Percentiles rank a stretch among this genome's conserved stretches.
Evolutionary conservation across 345 rosid genomes (phyloP).

Genomic region (Jatropha curcas): DNA sequence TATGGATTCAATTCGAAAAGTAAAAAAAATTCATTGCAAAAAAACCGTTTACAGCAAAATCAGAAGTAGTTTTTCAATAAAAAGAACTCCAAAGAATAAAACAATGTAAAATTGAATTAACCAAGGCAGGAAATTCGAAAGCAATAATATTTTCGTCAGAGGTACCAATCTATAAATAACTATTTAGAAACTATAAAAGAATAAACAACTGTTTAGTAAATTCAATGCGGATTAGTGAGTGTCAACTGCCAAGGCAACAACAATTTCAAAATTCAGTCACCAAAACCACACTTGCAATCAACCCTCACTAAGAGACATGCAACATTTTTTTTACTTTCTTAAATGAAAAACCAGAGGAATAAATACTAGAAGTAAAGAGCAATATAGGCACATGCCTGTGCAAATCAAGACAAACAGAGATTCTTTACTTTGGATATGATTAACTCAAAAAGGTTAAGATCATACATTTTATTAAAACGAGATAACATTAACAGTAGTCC

Average conservation of each 20-base stretch:
- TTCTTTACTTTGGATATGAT: constrained; percentile 24
- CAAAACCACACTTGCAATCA: background rate
- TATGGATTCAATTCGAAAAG: background rate
- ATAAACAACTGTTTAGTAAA: background rate
- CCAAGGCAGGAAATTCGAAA: background rate
- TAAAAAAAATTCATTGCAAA: background rate
- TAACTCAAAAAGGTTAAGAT: constrained; percentile 5
- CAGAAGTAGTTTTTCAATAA: background rate
- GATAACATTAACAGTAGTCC: background rate
- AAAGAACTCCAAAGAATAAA: background rate
- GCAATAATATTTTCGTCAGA: background rate
- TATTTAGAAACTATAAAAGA: background rate
- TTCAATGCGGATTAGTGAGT: background rate
- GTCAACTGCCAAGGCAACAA: background rate
- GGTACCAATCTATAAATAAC: background rate
- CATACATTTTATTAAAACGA: background rate
- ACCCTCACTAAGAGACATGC: background rate
- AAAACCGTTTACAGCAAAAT: background rate
- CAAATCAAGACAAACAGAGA: background rate
- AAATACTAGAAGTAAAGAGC: constrained; percentile 1
- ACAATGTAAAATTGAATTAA: background rate
- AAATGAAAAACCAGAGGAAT: constrained; percentile 12
- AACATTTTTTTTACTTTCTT: background rate
- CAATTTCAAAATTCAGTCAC: background rate
- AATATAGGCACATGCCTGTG: background rate